Conservation (phyloP, 768 basidiomycete species). For the Rickenella mellea region DNA sequence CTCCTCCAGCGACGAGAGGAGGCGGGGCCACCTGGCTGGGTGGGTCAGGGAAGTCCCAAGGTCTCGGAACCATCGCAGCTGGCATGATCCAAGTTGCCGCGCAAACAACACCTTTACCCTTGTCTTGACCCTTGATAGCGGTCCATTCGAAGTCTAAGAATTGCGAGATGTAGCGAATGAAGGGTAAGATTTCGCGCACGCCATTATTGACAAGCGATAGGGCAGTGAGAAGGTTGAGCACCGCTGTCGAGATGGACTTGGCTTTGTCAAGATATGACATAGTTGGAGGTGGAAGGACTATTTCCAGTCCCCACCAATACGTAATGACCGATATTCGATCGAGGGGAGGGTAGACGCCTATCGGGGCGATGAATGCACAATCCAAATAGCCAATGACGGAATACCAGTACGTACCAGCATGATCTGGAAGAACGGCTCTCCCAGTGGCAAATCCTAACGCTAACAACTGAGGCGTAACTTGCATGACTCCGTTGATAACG, state of each 20-base stretch:
- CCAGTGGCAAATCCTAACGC: slow-evolving; percentile 72
- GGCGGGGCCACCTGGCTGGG: slow-evolving; percentile 18
- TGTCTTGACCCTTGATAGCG: slow-evolving; percentile 50
- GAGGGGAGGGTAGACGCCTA: slow-evolving; percentile 59
- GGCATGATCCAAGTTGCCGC: slow-evolving; percentile 90
- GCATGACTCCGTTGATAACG: slow-evolving; percentile 54
- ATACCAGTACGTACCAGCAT: slow-evolving; percentile 34
- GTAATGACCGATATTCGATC: slow-evolving; percentile 75
- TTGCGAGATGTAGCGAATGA: slow-evolving; percentile 73
- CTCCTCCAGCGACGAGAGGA: not conserved
- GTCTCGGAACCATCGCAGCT: slow-evolving; percentile 49
- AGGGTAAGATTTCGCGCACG: slow-evolving; percentile 74
- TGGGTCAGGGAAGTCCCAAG: slow-evolving; percentile 66
- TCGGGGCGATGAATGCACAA: not conserved
- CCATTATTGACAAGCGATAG: slow-evolving; percentile 62
- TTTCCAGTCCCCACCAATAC: slow-evolving; percentile 88
- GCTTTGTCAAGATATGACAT: slow-evolving; percentile 46
- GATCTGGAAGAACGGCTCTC: slow-evolving; percentile 51
- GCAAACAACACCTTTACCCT: slow-evolving; percentile 75
- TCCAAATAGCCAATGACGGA: slow-evolving; percentile 1
- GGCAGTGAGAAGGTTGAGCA: slow-evolving; percentile 71
- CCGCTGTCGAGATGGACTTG: slow-evolving; percentile 48
- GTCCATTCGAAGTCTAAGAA: slow-evolving; percentile 72
- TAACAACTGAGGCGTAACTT: slow-evolving; percentile 72
- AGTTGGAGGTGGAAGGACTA: slow-evolving; percentile 66